phyloP scores from a whole-genome alignment of 495 filamentous ascomycete species.

The Aspergillus panamensis region DNA sequence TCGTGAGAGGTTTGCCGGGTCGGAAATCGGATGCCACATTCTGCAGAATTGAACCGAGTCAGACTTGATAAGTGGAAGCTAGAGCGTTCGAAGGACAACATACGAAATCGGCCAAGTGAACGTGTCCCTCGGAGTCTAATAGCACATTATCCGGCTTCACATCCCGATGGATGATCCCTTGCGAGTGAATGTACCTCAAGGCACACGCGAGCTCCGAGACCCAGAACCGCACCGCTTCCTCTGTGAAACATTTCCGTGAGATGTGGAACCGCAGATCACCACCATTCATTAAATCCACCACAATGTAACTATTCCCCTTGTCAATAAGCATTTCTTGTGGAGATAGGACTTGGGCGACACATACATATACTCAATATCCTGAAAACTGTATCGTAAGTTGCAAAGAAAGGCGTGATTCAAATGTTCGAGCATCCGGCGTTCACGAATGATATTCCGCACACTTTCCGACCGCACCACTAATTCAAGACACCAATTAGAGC shows the following conservation, averaged over 20 bases:
- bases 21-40: conserved; percentile 95
- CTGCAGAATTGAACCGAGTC: conserved; percentile 40
- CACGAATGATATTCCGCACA: conserved; percentile 95
- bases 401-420: conserved; percentile 97
- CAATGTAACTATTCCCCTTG: conserved; percentile 68
- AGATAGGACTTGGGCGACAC: conserved; percentile 24
- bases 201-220: conserved; percentile 92
- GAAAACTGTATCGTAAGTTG: conserved; percentile 97
- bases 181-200: conserved; percentile 82
- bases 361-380: conserved; percentile 98
- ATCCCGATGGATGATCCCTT: conserved; percentile 93
- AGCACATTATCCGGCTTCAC: conserved; percentile 97
- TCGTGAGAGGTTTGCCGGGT: conserved; percentile 77
- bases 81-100: conserved; percentile 28
- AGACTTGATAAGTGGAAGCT: background rate
- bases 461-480: conserved; percentile 95
- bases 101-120: conserved; percentile 98
- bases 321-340: too few relatives aligned
- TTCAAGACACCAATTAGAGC: background rate
- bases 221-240: conserved; percentile 96
- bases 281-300: conserved; percentile 97
- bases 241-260: conserved; percentile 94
- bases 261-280: conserved; percentile 98
- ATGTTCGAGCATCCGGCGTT: conserved; percentile 95
- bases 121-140: conserved; percentile 89